A percentile compares a stretch with the other conserved stretches of the same genome.
phyloP scores from a whole-genome alignment of 2,329 filamentous ascomycete species.

The Apiospora pterosperma region DNA sequence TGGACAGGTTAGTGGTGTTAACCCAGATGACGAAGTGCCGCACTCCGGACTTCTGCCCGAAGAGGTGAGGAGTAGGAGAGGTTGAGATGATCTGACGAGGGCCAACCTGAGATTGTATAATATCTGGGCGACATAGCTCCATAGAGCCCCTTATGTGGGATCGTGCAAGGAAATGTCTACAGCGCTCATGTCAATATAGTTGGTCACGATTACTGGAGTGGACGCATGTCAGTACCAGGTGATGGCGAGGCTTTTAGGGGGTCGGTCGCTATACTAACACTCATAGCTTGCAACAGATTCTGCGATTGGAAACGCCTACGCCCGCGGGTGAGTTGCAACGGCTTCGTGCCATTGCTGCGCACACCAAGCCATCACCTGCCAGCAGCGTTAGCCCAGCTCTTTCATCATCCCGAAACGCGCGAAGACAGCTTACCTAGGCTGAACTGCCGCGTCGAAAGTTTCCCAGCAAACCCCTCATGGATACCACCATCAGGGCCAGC shows the following conservation, averaged over 20 bases:
- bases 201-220: constrained; percentile 16
- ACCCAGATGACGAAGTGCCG: constrained; percentile 27
- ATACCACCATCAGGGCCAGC: constrained; percentile 16
- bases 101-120: constrained; percentile 44
- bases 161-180: constrained; percentile 19
- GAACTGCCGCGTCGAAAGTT: constrained; percentile 17
- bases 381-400: constrained; percentile 6
- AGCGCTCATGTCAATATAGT: constrained; percentile 17
- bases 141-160: constrained; percentile 18
- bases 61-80: constrained; percentile 42
- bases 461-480: constrained; percentile 16
- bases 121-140: constrained; percentile 36
- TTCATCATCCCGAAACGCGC: background rate
- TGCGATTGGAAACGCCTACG: constrained; percentile 17
- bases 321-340: constrained; percentile 1
- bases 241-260: background rate
- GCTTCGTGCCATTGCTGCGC: constrained; percentile 19
- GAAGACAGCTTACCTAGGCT: constrained; percentile 12
- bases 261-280: constrained; percentile 9
- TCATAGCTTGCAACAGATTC: constrained; percentile 21
- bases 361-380: constrained; percentile 18
- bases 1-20: constrained; percentile 29
- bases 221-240: constrained; percentile 2
- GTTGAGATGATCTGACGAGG: constrained; percentile 41
- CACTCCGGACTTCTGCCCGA: constrained; percentile 31